Conservation (phyloP, 1,284 basidiomycete genomes). For the Trichosporon sp. region DNA sequence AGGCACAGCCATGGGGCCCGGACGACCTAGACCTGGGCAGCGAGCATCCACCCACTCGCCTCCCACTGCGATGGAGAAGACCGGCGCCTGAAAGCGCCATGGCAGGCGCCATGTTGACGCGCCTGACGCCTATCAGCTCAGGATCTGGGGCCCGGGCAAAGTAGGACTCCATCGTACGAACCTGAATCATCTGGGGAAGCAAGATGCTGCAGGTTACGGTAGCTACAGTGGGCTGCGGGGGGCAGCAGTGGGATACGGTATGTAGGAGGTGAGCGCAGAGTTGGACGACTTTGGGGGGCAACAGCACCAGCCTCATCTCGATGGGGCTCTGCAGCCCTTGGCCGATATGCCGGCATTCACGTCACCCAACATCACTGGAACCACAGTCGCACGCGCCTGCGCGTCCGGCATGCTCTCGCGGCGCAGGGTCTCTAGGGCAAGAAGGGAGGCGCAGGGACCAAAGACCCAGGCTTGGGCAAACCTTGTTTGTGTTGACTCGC, state of each 20-base stretch:
- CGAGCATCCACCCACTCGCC: not conserved
- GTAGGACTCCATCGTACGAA: not conserved
- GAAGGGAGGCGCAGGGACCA: not conserved
- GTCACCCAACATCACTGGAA: not conserved
- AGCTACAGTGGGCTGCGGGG: not conserved
- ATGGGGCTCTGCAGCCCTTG: not conserved
- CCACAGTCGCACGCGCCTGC: not conserved
- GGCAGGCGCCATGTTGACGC: not conserved
- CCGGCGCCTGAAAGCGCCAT: not conserved
- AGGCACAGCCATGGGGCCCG: not conserved
- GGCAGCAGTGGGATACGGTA: not conserved
- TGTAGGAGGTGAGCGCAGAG: not conserved
- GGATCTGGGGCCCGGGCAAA: not conserved
- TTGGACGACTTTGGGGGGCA: too few relatives aligned
- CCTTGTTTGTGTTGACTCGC: constrained; percentile 1
- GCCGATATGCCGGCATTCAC: not conserved
- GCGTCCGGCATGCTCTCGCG: not conserved
- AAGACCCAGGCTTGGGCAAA: not conserved
- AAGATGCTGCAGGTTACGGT: not conserved
- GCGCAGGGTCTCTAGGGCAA: not conserved
- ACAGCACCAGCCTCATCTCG: too few relatives aligned
- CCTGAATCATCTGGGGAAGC: not conserved
- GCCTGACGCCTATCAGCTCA: not conserved
- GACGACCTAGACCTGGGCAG: not conserved
- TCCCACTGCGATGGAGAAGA: not conserved